Conservation (phyloP, 345 rosid genomes). For the Noccaea caerulescens region DNA sequence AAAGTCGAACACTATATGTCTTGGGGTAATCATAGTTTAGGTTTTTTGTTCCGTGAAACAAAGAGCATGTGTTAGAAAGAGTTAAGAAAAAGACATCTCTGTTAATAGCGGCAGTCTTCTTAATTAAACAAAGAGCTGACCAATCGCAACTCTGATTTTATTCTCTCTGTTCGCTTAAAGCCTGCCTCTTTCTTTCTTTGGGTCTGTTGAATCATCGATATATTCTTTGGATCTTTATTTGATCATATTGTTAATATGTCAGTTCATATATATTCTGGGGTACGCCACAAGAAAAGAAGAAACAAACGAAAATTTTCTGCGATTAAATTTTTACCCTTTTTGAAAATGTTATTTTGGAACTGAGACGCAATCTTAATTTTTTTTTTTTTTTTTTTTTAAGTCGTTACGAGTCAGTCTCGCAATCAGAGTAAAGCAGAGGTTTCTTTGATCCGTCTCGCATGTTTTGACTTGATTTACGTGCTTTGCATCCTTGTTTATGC, state of each 20-base stretch:
- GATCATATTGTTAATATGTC: conserved; percentile 17
- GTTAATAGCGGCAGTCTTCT: conserved; percentile 21
- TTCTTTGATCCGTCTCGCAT: too few relatives aligned
- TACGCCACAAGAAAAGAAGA: conserved; percentile 19
- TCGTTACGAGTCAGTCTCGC: background rate
- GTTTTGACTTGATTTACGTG: too few relatives aligned
- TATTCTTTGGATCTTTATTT: conserved; percentile 36
- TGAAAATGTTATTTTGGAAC: too few relatives aligned
- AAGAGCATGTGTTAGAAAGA: conserved; percentile 40
- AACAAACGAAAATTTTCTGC: background rate
- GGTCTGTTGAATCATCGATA: conserved; percentile 28
- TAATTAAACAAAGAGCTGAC: conserved; percentile 23
- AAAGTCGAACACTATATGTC: conserved; percentile 3
- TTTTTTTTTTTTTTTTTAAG: too few relatives aligned
- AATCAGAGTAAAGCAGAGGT: too few relatives aligned
- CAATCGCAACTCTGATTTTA: conserved; percentile 32
- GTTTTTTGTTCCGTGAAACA: conserved; percentile 38
- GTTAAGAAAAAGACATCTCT: conserved; percentile 6
- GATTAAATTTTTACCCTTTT: background rate
- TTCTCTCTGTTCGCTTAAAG: conserved; percentile 40
- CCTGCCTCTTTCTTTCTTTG: conserved; percentile 31
- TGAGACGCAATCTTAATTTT: background rate
- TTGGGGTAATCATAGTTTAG: conserved; percentile 26
- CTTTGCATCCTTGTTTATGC: background rate
- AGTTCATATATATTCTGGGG: conserved; percentile 1